A percentile compares a stretch with the other conserved stretches of the same genome.
These are phyloP conservation scores for Ceratocystiopsis sp. DNA, from an alignment of 2,329 filamentous ascomycete species.

Conservation along the genomic window DNA sequence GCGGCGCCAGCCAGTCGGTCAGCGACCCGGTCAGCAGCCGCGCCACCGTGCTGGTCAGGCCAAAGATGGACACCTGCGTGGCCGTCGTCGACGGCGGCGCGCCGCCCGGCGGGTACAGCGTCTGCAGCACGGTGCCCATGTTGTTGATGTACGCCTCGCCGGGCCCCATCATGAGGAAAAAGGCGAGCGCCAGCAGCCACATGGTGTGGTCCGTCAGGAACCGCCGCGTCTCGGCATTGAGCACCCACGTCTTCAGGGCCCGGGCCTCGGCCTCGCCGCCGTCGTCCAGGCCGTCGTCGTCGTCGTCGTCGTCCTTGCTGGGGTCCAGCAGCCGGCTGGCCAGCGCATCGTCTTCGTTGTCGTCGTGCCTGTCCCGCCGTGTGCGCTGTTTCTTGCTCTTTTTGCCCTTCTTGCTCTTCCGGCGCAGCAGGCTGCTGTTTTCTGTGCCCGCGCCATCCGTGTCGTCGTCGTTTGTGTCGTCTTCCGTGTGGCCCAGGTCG, in stretches of 20 bases:
- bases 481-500: background rate
- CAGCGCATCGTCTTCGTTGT: slow-evolving; percentile 4
- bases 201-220: slow-evolving; percentile 84
- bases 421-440: slow-evolving; percentile 1
- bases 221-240: slow-evolving; percentile 75
- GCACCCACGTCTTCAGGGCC: slow-evolving; percentile 63
- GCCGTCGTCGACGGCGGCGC: slow-evolving; percentile 44
- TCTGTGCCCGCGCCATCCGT: slow-evolving; percentile 2
- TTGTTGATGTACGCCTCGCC: slow-evolving; percentile 99
- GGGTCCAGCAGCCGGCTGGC: slow-evolving; percentile 7
- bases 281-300: slow-evolving; percentile 13
- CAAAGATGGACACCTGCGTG: slow-evolving; percentile 86
- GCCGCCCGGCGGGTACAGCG: slow-evolving; percentile 39
- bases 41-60: slow-evolving; percentile 75
- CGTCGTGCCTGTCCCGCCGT: background rate
- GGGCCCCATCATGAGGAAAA: slow-evolving; percentile 83
- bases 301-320: slow-evolving; percentile 7
- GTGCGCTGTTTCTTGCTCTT: too few species aligned
- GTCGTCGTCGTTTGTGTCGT: slow-evolving; percentile 4
- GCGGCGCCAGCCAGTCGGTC: slow-evolving; percentile 69
- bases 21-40: slow-evolving; percentile 79
- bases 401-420: too few species aligned
- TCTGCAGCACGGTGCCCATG: slow-evolving; percentile 81
- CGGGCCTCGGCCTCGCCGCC: slow-evolving; percentile 27
- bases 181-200: slow-evolving; percentile 85